Evolutionary conservation across 352 stramenopile species (phyloP), one percentile per base, ranked within the genome.

Genomic region (Aphanomyces invadans): DNA sequence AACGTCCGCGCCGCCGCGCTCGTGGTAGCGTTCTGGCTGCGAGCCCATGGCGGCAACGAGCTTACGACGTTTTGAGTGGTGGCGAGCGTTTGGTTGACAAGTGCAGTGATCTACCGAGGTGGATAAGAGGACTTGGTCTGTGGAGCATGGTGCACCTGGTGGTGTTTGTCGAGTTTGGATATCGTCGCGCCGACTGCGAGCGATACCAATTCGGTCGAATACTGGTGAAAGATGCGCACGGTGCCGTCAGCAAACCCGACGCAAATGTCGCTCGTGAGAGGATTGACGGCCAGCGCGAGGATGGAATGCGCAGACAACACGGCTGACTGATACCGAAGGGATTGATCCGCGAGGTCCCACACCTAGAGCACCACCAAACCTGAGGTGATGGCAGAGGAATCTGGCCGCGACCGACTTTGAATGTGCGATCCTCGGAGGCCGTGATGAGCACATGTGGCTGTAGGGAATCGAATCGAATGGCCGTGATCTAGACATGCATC

Each of bases 341-440:
- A 64, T 46, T 83, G 83, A 28, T 76, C 73, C 26, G 76, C 72
- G 32, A 93, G 65, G 33, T 93, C 81, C 83, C 85, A 93, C 31
- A 93, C 87, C 82, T 92, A 71, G n/a, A n/a, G n/a, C n/a, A n/a
- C n/a, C n/a, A n/a, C n/a, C n/a, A n/a, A n/a, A n/a, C n/a, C n/a
- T n/a, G n/a, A n/a, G n/a, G n/a, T n/a, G n/a, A n/a, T n/a, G n/a
- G n/a, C n/a, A n/a, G n/a, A n/a, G n/a, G n/a, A n/a, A n/a, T n/a
- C n/a, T n/a, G n/a, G n/a, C n/a, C n/a, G n/a, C n/a, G n/a, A n/a
- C n/a, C n/a, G 54, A 90, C 84, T 73, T 92, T 93, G 65, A 92
- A 93, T 17, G 85, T 93, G 19, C 83, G 81, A 70, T 92, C 85
- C 71, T 93, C 85, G 0, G 83, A 93, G 39, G 74, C 76, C 2